These are phyloP conservation scores for Larix sibirica DNA, from an alignment of 83 land plant genomes.

Conservation along the genomic window DNA sequence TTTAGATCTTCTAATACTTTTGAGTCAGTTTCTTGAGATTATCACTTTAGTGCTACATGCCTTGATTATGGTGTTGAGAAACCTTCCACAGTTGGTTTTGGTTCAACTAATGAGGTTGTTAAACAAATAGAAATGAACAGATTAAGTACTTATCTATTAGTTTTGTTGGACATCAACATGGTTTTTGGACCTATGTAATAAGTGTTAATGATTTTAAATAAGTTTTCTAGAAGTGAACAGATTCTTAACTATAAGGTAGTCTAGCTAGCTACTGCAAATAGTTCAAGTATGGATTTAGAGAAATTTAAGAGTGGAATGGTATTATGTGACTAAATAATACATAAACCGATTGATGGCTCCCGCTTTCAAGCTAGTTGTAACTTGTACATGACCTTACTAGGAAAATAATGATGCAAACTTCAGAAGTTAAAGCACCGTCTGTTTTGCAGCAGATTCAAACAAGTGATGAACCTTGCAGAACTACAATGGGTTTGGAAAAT, in stretches of 20 bases:
- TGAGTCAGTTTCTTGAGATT: constrained; percentile 9
- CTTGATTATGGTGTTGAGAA: neutral
- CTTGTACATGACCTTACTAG: constrained; percentile 41
- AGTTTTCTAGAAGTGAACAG: neutral
- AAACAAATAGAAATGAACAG: neutral
- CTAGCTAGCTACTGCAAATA: constrained; percentile 49
- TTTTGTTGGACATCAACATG: constrained; percentile 35
- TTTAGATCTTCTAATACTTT: constrained; percentile 12
- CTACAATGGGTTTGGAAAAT: constrained; percentile 13
- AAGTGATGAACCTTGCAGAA: neutral
- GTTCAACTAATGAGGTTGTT: neutral
- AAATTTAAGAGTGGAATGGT: constrained; percentile 20
- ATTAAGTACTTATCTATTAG: constrained; percentile 6
- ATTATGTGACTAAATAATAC: constrained; percentile 40
- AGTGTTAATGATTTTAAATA: neutral
- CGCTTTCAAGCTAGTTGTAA: constrained; percentile 34
- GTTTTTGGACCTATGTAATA: constrained; percentile 14
- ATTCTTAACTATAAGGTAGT: constrained; percentile 31
- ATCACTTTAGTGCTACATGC: constrained; percentile 2
- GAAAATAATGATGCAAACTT: neutral
- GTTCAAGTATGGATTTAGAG: constrained; percentile 19
- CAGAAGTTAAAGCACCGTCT: neutral
- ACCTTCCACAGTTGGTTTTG: neutral
- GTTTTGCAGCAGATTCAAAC: neutral
- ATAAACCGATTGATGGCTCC: constrained; percentile 70